A percentile compares a stretch with the other conserved stretches of the same genome.
Conservation (phyloP, 106 monocot genomes). For the Alisma plantagoaquatica region DNA sequence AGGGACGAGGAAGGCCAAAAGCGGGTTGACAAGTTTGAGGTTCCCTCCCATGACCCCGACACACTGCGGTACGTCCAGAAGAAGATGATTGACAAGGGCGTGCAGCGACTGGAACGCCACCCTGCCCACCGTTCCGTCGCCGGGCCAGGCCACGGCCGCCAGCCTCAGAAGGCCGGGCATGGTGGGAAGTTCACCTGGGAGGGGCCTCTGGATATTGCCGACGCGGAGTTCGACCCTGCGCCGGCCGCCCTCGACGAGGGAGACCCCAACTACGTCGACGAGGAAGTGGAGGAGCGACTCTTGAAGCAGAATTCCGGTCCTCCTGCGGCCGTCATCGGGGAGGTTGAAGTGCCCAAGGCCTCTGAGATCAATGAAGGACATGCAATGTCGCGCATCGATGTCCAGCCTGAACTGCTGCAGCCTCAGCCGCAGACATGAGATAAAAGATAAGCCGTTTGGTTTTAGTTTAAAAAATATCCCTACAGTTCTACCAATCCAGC, state of each 20-base stretch:
- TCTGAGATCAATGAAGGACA: constrained; percentile 30
- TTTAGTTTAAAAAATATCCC: no score
- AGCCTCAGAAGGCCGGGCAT: constrained; percentile 57
- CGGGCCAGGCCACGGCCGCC: constrained; percentile 2
- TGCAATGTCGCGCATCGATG: not conserved
- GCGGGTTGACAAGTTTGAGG: constrained; percentile 20
- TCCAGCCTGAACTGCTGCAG: not conserved
- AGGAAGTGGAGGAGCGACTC: constrained; percentile 27
- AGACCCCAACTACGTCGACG: constrained; percentile 48
- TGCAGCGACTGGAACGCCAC: constrained; percentile 54
- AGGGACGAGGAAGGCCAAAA: constrained; percentile 32
- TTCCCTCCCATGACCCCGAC: constrained; percentile 23
- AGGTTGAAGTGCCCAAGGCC: constrained; percentile 41
- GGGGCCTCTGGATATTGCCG: constrained; percentile 24
- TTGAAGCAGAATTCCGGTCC: no score
- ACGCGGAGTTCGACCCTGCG: constrained; percentile 38
- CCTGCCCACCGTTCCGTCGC: constrained; percentile 52
- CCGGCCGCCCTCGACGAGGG: constrained; percentile 40
- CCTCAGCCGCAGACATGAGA: not conserved
- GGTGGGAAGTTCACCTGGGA: constrained; percentile 81
- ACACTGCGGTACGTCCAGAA: constrained; percentile 46
- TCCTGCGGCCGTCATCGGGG: constrained; percentile 14
- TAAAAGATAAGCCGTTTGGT: no score
- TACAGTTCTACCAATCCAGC: no score
- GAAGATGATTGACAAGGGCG: constrained; percentile 56